Percentiles rank a stretch among this genome's conserved stretches.
These are phyloP conservation scores for Hyparrhenia diplandra DNA, from an alignment of 176 grass and related monocot species.

Conservation along the genomic window DNA sequence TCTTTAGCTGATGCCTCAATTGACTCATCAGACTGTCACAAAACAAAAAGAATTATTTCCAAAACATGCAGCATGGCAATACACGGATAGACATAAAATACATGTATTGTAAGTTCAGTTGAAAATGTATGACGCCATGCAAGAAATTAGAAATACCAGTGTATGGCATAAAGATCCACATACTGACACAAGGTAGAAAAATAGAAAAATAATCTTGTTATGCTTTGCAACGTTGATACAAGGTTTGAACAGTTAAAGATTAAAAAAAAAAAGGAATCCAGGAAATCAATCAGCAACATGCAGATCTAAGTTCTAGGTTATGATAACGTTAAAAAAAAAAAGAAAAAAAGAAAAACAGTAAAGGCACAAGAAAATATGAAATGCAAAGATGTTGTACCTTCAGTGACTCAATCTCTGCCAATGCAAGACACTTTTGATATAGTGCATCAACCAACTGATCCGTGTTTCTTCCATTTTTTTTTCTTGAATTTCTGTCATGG, in stretches of 20 bases:
- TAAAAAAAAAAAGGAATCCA: slow-evolving; percentile 2
- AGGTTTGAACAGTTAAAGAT: no score
- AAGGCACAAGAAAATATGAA: slow-evolving; percentile 1
- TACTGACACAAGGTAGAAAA: background rate
- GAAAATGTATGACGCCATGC: background rate
- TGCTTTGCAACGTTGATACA: background rate
- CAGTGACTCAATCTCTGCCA: slow-evolving; percentile 64
- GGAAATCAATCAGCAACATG: background rate
- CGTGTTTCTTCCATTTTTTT: slow-evolving; percentile 72
- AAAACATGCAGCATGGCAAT: background rate
- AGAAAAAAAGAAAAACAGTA: background rate
- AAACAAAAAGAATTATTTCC: slow-evolving; percentile 10
- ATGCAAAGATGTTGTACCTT: slow-evolving; percentile 52
- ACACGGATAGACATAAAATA: slow-evolving; percentile 1
- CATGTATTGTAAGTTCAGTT: background rate
- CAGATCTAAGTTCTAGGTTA: slow-evolving; percentile 15
- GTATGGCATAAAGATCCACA: background rate
- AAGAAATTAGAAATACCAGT: slow-evolving; percentile 1
- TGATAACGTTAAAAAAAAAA: background rate
- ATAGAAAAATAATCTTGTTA: background rate
- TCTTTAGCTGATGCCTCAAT: slow-evolving; percentile 61
- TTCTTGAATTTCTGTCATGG: slow-evolving; percentile 72
- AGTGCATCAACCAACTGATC: slow-evolving; percentile 87
- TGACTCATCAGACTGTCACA: slow-evolving; percentile 43
- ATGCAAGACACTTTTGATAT: slow-evolving; percentile 88